A percentile compares a stretch with the other conserved stretches of the same genome.
Conservation (phyloP, 2,329 filamentous ascomycete species). For the Calonectria leucothoes region DNA sequence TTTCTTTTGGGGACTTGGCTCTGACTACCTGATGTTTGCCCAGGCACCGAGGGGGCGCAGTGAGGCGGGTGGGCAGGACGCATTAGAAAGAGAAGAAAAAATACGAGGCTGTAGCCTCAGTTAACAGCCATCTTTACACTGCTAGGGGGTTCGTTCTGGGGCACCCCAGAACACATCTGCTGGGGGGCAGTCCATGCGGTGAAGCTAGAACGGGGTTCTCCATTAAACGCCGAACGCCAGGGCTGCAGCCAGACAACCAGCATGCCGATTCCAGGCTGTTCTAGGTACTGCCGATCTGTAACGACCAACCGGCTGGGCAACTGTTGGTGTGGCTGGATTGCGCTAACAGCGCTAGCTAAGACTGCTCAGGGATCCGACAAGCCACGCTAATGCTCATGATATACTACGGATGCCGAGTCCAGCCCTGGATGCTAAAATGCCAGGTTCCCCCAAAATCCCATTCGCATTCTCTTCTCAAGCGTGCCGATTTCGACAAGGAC, state of each 20-base stretch:
- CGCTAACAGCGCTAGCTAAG: slow-evolving; percentile 35
- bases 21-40: neutral
- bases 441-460: slow-evolving; percentile 8
- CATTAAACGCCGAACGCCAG: neutral
- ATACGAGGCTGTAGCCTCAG: neutral
- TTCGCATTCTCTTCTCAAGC: slow-evolving; percentile 4
- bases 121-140: neutral
- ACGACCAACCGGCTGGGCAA: slow-evolving; percentile 31
- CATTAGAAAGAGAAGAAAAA: neutral
- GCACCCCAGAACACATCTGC: neutral
- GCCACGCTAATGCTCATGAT: slow-evolving; percentile 34
- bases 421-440: slow-evolving; percentile 26
- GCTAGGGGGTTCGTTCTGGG: neutral
- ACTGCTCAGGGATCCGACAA: slow-evolving; percentile 27
- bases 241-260: slow-evolving; percentile 7
- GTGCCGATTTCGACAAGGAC: slow-evolving; percentile 12
- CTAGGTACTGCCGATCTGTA: slow-evolving; percentile 35
- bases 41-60: neutral
- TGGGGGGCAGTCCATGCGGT: neutral
- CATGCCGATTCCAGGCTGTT: slow-evolving; percentile 36
- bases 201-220: slow-evolving; percentile 3
- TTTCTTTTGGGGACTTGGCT: neutral
- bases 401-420: slow-evolving; percentile 24
- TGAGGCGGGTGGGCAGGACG: neutral
- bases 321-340: slow-evolving; percentile 35